Percentiles rank a stretch among this genome's conserved stretches.
Conservation (phyloP, 2,329 filamentous ascomycete species). For the Venturia asperata region DNA sequence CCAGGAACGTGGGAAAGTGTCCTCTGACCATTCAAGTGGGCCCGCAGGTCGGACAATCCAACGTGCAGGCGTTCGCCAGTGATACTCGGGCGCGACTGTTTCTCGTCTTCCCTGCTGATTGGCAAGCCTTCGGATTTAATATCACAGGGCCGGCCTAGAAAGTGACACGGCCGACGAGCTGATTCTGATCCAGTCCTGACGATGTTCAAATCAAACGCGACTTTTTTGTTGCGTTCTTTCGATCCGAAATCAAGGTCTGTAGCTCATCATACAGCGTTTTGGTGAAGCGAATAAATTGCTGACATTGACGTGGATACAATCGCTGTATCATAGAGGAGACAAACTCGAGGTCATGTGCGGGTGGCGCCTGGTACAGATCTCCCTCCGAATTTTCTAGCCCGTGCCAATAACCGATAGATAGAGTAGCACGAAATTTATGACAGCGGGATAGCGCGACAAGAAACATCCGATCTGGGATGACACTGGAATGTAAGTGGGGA, state of each 20-base stretch:
- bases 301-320: too few relatives aligned
- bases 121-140: not conserved
- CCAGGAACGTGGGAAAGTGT: not conserved
- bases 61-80: not conserved
- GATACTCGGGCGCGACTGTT: not conserved
- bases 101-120: not conserved
- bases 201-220: not conserved
- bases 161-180: not conserved
- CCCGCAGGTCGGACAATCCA: not conserved
- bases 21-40: constrained; percentile 4
- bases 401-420: not conserved
- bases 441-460: constrained; percentile 1
- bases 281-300: not conserved
- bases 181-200: not conserved
- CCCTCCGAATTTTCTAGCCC: constrained; percentile 2
- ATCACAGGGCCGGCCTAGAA: not conserved
- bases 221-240: not conserved
- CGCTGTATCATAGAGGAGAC: not conserved
- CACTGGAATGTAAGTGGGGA: not conserved
- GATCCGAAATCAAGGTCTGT: not conserved
- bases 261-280: not conserved
- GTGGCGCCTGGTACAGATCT: not conserved
- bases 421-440: not conserved
- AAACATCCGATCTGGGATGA: not conserved
- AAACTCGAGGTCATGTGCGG: not conserved